These are phyloP conservation scores for Colletotrichum chrysophilum DNA, from an alignment of 2,329 filamentous ascomycete genomes.

Conservation along the genomic window DNA sequence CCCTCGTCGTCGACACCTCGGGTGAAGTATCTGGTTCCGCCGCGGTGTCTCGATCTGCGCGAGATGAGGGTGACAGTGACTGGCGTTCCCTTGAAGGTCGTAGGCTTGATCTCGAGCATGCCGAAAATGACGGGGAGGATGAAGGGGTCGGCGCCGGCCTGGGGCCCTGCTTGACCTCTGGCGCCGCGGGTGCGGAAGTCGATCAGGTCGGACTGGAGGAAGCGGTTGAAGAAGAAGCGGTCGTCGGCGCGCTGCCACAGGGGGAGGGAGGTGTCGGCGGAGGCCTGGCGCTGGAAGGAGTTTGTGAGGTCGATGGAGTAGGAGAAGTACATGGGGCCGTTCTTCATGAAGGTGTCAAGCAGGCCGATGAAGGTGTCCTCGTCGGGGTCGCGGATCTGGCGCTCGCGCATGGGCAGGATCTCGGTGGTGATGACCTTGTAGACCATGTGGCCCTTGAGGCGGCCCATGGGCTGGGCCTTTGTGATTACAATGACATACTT, in stretches of 20 bases:
- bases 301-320: slow-evolving; percentile 98
- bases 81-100: slow-evolving; percentile 82
- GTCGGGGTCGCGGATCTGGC: slow-evolving; percentile 87
- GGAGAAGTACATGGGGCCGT: slow-evolving; percentile 94
- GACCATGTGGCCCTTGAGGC: slow-evolving; percentile 93
- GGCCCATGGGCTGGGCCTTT: slow-evolving; percentile 88
- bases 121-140: slow-evolving; percentile 96
- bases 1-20: slow-evolving; percentile 92
- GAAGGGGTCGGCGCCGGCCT: slow-evolving; percentile 84
- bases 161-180: slow-evolving; percentile 69
- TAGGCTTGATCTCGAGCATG: slow-evolving; percentile 90
- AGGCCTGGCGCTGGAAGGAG: slow-evolving; percentile 91
- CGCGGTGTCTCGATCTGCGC: slow-evolving; percentile 84
- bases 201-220: slow-evolving; percentile 89
- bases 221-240: slow-evolving; percentile 98
- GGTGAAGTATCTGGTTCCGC: slow-evolving; percentile 93
- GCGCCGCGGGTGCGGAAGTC: slow-evolving; percentile 76
- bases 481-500: slow-evolving; percentile 98
- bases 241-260: slow-evolving; percentile 94
- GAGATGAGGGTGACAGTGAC: slow-evolving; percentile 90
- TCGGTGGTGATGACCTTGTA: slow-evolving; percentile 93
- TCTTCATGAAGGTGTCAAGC: slow-evolving; percentile 81
- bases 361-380: slow-evolving; percentile 90
- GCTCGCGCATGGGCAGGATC: slow-evolving; percentile 91
- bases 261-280: slow-evolving; percentile 72